phyloP scores from a whole-genome alignment of 1,284 basidiomycete species.

The Sporisorium reilianum region DNA sequence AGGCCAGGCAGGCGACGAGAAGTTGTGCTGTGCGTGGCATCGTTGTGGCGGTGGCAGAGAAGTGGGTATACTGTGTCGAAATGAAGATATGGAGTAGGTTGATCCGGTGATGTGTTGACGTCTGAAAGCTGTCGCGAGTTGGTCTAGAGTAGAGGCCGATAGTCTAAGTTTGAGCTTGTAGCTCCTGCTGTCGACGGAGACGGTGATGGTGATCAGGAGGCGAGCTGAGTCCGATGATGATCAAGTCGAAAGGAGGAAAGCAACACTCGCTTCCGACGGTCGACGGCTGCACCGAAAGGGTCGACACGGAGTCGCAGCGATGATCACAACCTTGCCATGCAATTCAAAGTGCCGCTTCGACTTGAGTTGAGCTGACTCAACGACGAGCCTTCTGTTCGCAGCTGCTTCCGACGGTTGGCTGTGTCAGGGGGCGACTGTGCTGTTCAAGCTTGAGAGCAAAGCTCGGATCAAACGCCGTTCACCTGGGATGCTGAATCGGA shows the following conservation, averaged over 20 bases:
- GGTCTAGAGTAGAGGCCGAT: neutral
- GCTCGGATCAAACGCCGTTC: neutral
- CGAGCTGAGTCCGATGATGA: neutral
- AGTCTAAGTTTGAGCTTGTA: neutral
- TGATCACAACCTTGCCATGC: neutral
- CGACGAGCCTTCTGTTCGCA: neutral
- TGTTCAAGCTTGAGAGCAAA: neutral
- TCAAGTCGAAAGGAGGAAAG: neutral
- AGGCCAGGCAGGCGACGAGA: slow-evolving; percentile 22
- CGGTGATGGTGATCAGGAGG: neutral
- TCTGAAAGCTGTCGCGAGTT: neutral
- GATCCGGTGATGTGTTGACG: neutral
- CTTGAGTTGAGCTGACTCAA: too few species aligned
- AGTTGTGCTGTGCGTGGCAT: slow-evolving; percentile 22
- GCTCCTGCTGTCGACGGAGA: neutral
- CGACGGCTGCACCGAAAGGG: neutral
- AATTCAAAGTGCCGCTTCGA: neutral
- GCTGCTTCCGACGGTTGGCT: neutral
- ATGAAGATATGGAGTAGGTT: too few species aligned
- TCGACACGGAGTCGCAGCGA: neutral
- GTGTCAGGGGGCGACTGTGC: neutral
- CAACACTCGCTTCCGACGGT: neutral
- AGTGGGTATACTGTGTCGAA: too few species aligned
- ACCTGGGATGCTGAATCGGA: slow-evolving; percentile 3
- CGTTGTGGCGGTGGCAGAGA: neutral